A percentile compares a stretch with the other conserved stretches of the same genome.
Evolutionary conservation across 2,329 filamentous ascomycete species (phyloP).

Genomic region (Alternaria panax): DNA sequence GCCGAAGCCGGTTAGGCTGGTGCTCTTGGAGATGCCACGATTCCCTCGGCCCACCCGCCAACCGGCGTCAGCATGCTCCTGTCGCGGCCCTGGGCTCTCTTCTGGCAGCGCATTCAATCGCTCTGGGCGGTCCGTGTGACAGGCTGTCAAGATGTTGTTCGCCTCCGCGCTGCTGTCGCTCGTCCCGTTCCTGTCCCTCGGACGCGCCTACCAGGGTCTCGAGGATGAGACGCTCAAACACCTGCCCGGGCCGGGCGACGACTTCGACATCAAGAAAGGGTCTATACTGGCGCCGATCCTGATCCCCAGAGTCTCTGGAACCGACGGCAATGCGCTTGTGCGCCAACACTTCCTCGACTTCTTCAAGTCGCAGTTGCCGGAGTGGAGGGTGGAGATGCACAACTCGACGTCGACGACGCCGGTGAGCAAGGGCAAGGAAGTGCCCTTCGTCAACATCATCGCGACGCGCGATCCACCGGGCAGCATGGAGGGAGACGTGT

Average conservation of each 20-base stretch:
- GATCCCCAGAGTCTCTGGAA: conserved; percentile 86
- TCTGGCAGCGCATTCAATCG: neutral
- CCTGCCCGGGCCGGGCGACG: conserved; percentile 72
- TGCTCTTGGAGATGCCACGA: conserved; percentile 4
- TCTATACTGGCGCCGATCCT: conserved; percentile 85
- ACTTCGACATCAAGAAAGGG: conserved; percentile 83
- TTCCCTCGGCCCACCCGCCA: conserved; percentile 6
- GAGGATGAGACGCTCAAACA: conserved; percentile 76
- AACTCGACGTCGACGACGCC: conserved; percentile 89
- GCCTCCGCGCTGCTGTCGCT: conserved; percentile 33
- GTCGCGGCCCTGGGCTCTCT: neutral
- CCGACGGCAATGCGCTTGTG: conserved; percentile 75
- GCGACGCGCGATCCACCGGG: conserved; percentile 91
- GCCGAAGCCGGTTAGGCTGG: neutral
- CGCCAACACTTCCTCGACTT: conserved; percentile 86
- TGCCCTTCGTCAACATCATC: conserved; percentile 89
- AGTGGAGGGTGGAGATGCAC: conserved; percentile 83
- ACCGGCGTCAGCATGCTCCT: conserved; percentile 4
- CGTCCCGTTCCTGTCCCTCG: conserved; percentile 33
- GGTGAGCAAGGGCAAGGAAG: conserved; percentile 70
- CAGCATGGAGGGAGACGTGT: conserved; percentile 75
- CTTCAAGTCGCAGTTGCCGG: conserved; percentile 77
- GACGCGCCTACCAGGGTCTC: conserved; percentile 64
- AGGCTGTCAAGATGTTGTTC: conserved; percentile 25
- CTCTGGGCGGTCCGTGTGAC: conserved; percentile 20